Percentiles rank a stretch among this genome's conserved stretches.
These are phyloP conservation scores for Ophiostoma fasciatum DNA, from an alignment of 2,329 filamentous ascomycete species.

Conservation along the genomic window DNA sequence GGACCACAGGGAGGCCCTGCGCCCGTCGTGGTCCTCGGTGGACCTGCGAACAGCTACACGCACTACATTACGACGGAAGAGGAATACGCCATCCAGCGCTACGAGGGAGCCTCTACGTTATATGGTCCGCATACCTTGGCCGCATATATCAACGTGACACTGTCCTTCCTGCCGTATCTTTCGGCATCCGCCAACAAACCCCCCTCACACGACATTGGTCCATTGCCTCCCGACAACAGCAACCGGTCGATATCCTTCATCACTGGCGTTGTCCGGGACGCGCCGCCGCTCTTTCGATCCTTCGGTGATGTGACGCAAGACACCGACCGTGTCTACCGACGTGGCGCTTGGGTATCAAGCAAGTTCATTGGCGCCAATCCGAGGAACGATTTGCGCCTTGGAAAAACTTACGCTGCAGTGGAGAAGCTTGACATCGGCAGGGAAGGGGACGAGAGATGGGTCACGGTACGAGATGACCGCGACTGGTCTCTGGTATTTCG, in stretches of 20 bases:
- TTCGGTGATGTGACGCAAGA: conserved; percentile 56
- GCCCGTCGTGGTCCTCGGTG: conserved; percentile 68
- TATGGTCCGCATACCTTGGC: conserved; percentile 75
- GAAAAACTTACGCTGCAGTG: conserved; percentile 62
- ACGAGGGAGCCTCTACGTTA: conserved; percentile 80
- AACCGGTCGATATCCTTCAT: conserved; percentile 66
- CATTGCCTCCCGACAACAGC: conserved; percentile 61
- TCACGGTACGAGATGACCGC: conserved; percentile 50
- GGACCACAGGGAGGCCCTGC: neutral
- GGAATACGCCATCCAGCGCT: conserved; percentile 47
- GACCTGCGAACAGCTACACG: conserved; percentile 77
- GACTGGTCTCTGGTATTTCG: conserved; percentile 76
- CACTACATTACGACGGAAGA: conserved; percentile 21
- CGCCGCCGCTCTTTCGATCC: conserved; percentile 42
- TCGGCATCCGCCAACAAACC: conserved; percentile 26
- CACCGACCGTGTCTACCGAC: conserved; percentile 35
- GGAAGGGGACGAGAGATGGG: conserved; percentile 34
- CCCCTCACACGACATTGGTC: conserved; percentile 29
- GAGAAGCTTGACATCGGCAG: conserved; percentile 39
- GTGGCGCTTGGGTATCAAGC: conserved; percentile 42
- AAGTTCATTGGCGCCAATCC: conserved; percentile 81
- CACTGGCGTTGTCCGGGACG: conserved; percentile 60
- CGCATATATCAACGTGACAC: conserved; percentile 70
- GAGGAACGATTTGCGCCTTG: conserved; percentile 70
- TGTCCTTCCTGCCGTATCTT: conserved; percentile 54